Percentiles rank a stretch among this genome's conserved stretches.
phyloP scores from a whole-genome alignment of 192 early-diverging fungal genomes.

The Coemansia erecta region DNA sequence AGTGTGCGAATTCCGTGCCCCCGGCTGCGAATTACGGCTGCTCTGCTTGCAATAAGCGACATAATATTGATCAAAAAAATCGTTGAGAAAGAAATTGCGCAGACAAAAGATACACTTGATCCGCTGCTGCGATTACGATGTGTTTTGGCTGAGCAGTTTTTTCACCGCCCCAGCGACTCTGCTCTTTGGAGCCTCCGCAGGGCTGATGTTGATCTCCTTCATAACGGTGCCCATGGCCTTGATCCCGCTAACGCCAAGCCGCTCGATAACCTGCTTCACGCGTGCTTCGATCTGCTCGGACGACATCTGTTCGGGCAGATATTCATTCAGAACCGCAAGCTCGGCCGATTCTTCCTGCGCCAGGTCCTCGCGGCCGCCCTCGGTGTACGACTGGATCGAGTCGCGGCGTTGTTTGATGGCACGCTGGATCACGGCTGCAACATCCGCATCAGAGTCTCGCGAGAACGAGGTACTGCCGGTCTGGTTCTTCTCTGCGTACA shows the following conservation, averaged over 20 bases:
- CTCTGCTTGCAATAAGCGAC: neutral
- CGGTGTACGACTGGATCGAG: conserved; percentile 64
- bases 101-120: neutral
- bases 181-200: conserved; percentile 72
- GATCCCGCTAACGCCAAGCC: conserved; percentile 48
- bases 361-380: conserved; percentile 70
- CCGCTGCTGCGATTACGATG: neutral
- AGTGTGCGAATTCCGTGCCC: no score
- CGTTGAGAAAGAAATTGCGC: neutral
- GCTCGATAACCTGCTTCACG: conserved; percentile 54
- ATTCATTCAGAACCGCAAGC: conserved; percentile 63
- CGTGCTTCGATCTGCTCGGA: conserved; percentile 67
- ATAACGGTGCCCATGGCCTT: conserved; percentile 88
- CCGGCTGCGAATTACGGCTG: no score
- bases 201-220: conserved; percentile 71
- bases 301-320: conserved; percentile 78
- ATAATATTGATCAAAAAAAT: neutral
- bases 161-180: conserved; percentile 75
- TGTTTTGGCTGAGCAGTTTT: conserved; percentile 49
- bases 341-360: conserved; percentile 69
- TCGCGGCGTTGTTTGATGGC: conserved; percentile 83
- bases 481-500: conserved; percentile 70
- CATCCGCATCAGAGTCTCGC: conserved; percentile 56
- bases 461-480: conserved; percentile 26
- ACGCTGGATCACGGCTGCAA: conserved; percentile 70